A percentile compares a stretch with the other conserved stretches of the same genome.
phyloP scores from a whole-genome alignment of 768 basidiomycete species.

The Hortiboletus campestris region DNA sequence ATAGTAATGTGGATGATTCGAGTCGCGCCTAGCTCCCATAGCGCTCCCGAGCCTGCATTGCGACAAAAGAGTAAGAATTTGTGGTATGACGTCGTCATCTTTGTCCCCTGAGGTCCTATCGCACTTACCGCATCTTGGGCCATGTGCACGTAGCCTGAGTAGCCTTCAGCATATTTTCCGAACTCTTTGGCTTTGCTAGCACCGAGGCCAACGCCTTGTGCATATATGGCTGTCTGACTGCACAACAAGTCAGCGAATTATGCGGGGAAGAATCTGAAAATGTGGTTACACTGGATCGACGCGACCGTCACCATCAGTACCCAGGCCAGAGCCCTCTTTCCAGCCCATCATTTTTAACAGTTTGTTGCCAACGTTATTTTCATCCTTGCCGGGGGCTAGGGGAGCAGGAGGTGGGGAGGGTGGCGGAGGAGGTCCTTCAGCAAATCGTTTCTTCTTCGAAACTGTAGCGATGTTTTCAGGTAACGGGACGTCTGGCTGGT shows the following conservation, averaged over 20 bases:
- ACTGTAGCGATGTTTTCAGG: slow-evolving; percentile 44
- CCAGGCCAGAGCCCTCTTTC: slow-evolving; percentile 87
- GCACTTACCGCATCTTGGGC: slow-evolving; percentile 64
- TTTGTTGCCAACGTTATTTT: slow-evolving; percentile 87
- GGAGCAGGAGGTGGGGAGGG: slow-evolving; percentile 61
- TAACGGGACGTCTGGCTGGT: slow-evolving; percentile 84
- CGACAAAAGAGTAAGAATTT: slow-evolving; percentile 26
- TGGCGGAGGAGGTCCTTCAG: slow-evolving; percentile 60
- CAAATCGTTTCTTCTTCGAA: slow-evolving; percentile 41
- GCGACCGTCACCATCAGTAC: slow-evolving; percentile 76
- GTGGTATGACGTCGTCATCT: slow-evolving; percentile 15
- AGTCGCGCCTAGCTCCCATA: slow-evolving; percentile 29
- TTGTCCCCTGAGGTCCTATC: slow-evolving; percentile 20
- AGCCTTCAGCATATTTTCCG: slow-evolving; percentile 66
- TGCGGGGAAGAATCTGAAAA: not conserved
- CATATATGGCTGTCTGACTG: slow-evolving; percentile 83
- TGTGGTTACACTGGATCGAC: slow-evolving; percentile 76
- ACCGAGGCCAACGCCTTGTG: slow-evolving; percentile 87
- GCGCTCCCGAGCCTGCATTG: slow-evolving; percentile 36
- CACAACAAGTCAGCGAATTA: slow-evolving; percentile 8
- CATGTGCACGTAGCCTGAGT: slow-evolving; percentile 69
- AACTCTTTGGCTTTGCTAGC: slow-evolving; percentile 87
- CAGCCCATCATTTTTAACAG: slow-evolving; percentile 98
- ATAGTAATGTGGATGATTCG: slow-evolving; percentile 12
- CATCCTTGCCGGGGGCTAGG: slow-evolving; percentile 74